Evolutionary conservation across 345 rosid species (phyloP), one percentile per base, ranked within the genome.

Genomic region (Lepidium didymum): DNA sequence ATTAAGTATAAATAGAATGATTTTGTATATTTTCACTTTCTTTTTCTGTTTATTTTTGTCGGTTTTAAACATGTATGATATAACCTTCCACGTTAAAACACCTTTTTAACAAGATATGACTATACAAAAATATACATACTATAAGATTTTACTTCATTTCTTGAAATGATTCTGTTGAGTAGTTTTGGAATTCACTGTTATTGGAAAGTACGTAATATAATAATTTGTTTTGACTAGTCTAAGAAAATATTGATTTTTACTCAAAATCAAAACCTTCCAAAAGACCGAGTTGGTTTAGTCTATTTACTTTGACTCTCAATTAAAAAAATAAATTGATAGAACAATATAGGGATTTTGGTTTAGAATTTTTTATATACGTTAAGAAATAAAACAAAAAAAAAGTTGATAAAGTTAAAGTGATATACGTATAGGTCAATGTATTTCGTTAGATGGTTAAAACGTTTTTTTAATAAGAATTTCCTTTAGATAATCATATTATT

Each of bases 1-100:
- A 65, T 65, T 46, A 46, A 56, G 64, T 72, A n/a, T n/a, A n/a
- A n/a, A 66, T 16, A 58, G 31, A 27, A 27, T 27, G 42, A 25
- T 33, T 73, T 0, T 33, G 35, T 34, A 34, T 58, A 15, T 14
- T 40, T 63, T 71, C 23, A 53, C 52, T 63, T 44, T 33, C 7
- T 69, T 69, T 21, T 27, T 6, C 5, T 18, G 5, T 4, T 23
- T 52, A 15, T 8, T 37, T 33, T 40, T 18, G 19, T 7, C 14
- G 54, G 42, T 46, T 62, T 4, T 47, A 46, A 19, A 62, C 13
- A 43, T 14, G 25, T 18, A 50, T 69, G 42, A n/a, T n/a, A 36
- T 69, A 37, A n/a, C 34, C 31, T 29, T 60, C 45, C 37, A 51
- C 47, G 10, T 10, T 10, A 52, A 44, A 67, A 34, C 23, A 45